phyloP scores from a whole-genome alignment of 345 rosid species.

The Aegle marmelos region DNA sequence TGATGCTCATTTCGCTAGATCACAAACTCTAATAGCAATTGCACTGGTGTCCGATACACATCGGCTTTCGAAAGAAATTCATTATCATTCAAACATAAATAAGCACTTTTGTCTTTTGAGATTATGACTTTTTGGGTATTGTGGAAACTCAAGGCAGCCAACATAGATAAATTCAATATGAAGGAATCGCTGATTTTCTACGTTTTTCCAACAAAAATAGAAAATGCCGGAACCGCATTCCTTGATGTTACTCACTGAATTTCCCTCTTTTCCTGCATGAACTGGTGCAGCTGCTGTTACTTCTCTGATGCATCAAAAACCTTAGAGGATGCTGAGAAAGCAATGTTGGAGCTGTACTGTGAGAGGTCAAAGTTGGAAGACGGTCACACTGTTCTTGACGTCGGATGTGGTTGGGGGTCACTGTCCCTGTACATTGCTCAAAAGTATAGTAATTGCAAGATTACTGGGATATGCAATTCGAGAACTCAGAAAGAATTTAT shows the following conservation, averaged over 20 bases:
- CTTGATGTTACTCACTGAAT: neutral
- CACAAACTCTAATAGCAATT: neutral
- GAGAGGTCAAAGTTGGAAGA: slow-evolving; percentile 65
- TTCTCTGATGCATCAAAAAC: slow-evolving; percentile 50
- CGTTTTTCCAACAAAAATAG: neutral
- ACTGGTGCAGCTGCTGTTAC: slow-evolving; percentile 59
- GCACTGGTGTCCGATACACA: neutral
- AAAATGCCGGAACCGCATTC: neutral
- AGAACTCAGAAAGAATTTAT: slow-evolving; percentile 64
- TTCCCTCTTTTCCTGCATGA: neutral
- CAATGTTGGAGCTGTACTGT: slow-evolving; percentile 70
- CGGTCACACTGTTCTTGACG: slow-evolving; percentile 75
- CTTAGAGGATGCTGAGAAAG: slow-evolving; percentile 81
- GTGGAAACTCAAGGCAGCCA: neutral
- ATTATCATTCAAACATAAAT: neutral
- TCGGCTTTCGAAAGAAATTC: neutral
- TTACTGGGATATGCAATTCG: slow-evolving; percentile 88
- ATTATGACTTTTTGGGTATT: neutral
- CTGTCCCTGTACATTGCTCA: slow-evolving; percentile 68
- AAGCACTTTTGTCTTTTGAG: neutral
- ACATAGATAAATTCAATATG: too few relatives aligned
- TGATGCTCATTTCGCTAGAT: neutral
- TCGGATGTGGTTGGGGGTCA: slow-evolving; percentile 96
- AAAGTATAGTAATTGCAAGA: slow-evolving; percentile 58
- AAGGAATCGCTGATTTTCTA: neutral